A percentile compares a stretch with the other conserved stretches of the same genome.
These are phyloP conservation scores for Boletellus sp. DNA, from an alignment of 1,284 basidiomycete genomes.

Conservation along the genomic window DNA sequence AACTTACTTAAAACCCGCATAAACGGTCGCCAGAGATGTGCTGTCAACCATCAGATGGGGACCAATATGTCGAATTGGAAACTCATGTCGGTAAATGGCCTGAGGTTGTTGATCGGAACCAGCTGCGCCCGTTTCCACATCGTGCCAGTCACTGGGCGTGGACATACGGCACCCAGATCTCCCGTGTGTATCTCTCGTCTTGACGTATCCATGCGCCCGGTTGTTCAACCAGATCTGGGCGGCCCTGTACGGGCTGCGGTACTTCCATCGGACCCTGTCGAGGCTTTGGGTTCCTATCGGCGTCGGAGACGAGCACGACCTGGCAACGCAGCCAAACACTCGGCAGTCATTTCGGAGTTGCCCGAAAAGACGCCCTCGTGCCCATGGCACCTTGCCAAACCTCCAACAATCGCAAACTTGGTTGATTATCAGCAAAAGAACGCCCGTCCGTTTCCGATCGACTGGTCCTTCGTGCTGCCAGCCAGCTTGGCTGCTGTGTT, in stretches of 20 bases:
- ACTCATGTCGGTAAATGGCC: background rate
- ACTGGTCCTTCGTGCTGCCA: background rate
- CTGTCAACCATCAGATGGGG: background rate
- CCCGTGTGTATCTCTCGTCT: too few species aligned
- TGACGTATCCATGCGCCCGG: too few species aligned
- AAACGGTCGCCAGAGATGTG: too few species aligned
- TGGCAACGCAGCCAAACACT: background rate
- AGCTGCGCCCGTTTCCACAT: too few species aligned
- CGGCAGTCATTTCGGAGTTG: background rate
- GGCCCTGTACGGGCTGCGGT: background rate
- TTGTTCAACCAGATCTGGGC: too few species aligned
- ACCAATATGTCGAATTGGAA: background rate
- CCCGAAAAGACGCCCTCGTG: too few species aligned
- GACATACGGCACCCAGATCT: too few species aligned
- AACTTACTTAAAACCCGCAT: too few species aligned
- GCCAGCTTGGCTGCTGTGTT: too few species aligned
- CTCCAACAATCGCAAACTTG: background rate
- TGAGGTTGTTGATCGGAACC: too few species aligned
- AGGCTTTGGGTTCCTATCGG: background rate
- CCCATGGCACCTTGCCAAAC: background rate
- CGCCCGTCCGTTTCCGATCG: background rate
- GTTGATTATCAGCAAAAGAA: background rate
- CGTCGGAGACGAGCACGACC: background rate
- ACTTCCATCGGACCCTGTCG: background rate
- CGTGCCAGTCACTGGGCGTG: too few species aligned